Base-by-base conservation (phyloP, 2,329 filamentous ascomycete species). In the Calonectria montana region DNA sequence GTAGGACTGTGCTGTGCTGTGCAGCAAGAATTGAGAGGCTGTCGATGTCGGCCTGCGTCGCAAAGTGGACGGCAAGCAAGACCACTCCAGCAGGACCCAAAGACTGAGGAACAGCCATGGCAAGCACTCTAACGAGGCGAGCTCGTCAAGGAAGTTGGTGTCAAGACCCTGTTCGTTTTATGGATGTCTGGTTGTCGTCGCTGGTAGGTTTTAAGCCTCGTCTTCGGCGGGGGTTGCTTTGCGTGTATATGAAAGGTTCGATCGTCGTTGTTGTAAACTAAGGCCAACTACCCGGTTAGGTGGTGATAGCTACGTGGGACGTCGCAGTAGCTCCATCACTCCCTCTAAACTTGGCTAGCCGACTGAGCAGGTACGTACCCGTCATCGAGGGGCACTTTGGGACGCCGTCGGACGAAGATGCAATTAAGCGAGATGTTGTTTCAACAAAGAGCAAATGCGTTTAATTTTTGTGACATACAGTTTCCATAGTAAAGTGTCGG, bases 41-140 rank as follows among this genome's bases (percentile, higher is more conserved):
- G 76, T 87, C 82, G 77, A 95, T 86, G 80, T 96, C 90, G 79
- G 90, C 88, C 77, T 90, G 89, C 73, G 89, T 88, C 66, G 94
- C 91, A 77, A 92, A 88, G 78, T 94, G 90, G 25, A 92, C 91
- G 53, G 94, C 93, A 62, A 96, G 88, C 70, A 97, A 89, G 70
- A 95, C 85, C 75, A 92, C 90, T 81, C 95, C 94, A 69, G 92
- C 88, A 62, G 91, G 86, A 13, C 92, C 91, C 68, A 94, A 86
- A 53, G 84, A 61, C 13, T 68, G 53, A 27, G 62, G 80, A 65
- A 69, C 68, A 39, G 71, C 75, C 80, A 82, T 82, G 39, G 25
- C 70, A 18, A 63, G 48, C 62, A 35, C 50, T 61, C 27, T 18
- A 47, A 21, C 45, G 35, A 66, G 31, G 31, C 31, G 27, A 41